These are phyloP conservation scores for Dioscorea cayenensis DNA, from an alignment of 116 monocot species.

Conservation along the genomic window DNA sequence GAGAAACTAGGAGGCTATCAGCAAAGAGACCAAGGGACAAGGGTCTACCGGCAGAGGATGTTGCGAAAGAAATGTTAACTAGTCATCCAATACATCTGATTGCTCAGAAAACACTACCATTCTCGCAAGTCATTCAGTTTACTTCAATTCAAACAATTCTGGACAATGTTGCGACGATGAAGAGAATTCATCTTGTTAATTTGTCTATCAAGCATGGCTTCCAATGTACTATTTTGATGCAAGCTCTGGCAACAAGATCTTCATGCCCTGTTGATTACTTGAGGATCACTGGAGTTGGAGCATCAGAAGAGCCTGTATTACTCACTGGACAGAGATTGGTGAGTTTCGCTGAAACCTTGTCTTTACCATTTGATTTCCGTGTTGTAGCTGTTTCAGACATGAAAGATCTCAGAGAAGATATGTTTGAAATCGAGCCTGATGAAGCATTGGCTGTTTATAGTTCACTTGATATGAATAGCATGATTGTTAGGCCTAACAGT, in stretches of 20 bases:
- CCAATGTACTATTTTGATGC: conserved; percentile 21
- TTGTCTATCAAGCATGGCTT: conserved; percentile 15
- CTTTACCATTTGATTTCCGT: conserved; percentile 18
- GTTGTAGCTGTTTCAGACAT: conserved; percentile 15
- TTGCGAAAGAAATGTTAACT: conserved; percentile 6
- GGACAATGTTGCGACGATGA: conserved; percentile 10
- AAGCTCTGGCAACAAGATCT: conserved; percentile 10
- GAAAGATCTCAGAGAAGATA: conserved; percentile 11
- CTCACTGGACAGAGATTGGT: conserved; percentile 10
- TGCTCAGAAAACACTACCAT: conserved; percentile 5
- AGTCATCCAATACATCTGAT: conserved; percentile 9
- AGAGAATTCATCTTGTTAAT: conserved; percentile 24
- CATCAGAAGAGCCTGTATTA: background rate
- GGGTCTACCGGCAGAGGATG: conserved; percentile 4
- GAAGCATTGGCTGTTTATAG: conserved; percentile 5
- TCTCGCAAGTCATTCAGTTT: conserved; percentile 14
- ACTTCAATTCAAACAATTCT: conserved; percentile 23
- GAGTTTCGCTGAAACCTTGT: conserved; percentile 15
- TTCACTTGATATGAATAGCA: conserved; percentile 3
- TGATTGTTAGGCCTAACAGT: conserved; percentile 15
- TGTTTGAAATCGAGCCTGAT: conserved; percentile 14
- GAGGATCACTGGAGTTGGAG: conserved; percentile 14
- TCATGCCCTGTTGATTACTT: conserved; percentile 10
- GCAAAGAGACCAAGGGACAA: background rate
- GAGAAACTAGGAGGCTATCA: background rate